Base-by-base conservation (phyloP, 768 basidiomycete species). In the Boletellus emodensis region DNA sequence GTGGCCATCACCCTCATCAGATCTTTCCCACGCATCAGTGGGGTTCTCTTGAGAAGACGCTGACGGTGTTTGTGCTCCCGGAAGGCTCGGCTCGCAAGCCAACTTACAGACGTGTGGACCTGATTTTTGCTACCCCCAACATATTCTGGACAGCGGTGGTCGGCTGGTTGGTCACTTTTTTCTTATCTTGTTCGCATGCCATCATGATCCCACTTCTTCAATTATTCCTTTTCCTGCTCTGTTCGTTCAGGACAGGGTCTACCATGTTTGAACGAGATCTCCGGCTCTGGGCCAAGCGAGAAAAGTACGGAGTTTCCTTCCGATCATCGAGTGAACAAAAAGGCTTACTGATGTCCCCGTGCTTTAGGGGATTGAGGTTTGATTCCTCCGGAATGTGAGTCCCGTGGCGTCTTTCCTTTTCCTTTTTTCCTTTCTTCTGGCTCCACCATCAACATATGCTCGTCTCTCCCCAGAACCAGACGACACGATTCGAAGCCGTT, bases 191-290 rank as follows among this genome's bases (percentile, higher is more conserved):
- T 30, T 30, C 30, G 11, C 30, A 30, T 30, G 30, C 30, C 30
- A 30, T 10, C 30, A 10, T 30, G 8, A 11, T 30, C 8, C 30
- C 30, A 30, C 30, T 30, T 10, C 4, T 10, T 30, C 30, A 30
- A 30, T 30, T 1, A 30, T 30, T 3, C 24, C 24, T 30, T 30
- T 30, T 11, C 7, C 11, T 30, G 11, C 30, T 11, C 30, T 11
- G 11, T 30, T 30, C 30, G 11, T 30, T 32, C 52, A 90, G 88
- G 88, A 87, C 85, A 6, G 93, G 94, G 1, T 93, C 88, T 5
- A 90, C 80, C 53, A 87, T 91, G 83, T 95, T 96, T 63, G 81
- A 95, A 66, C 73, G 91, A 24, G 94, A 95, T 67, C 65, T 96
- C 44, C 76, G 89, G 54, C 68, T 80, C 13, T 87, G 83, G 79